phyloP scores from a whole-genome alignment of 306 rosid genomes.

The Cercis canadensis region DNA sequence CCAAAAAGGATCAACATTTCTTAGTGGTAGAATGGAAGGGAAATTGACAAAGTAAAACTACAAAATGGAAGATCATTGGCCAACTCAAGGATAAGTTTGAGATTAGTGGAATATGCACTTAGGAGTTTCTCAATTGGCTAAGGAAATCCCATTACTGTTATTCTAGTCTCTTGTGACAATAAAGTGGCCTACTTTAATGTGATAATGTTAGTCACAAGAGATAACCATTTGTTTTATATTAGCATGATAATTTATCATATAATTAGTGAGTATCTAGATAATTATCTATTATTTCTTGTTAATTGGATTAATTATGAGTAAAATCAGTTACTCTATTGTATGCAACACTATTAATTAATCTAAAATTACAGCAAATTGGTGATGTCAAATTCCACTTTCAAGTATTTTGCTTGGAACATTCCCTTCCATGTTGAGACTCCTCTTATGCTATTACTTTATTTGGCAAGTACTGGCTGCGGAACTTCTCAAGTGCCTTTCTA shows the following conservation, averaged over 20 bases:
- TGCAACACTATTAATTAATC: no score
- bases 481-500: conserved; percentile 43
- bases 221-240: no score
- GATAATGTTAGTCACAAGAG: no score
- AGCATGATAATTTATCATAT: no score
- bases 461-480: conserved; percentile 30
- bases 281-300: no score
- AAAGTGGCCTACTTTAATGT: no score
- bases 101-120: conserved; percentile 43
- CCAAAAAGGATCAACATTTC: no score
- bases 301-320: no score
- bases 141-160: conserved; percentile 6
- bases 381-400: conserved; percentile 44
- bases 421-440: conserved; percentile 24
- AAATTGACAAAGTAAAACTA: conserved; percentile 19
- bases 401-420: conserved; percentile 19
- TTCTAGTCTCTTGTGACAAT: no score
- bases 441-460: conserved; percentile 35
- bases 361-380: conserved; percentile 29
- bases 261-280: no score
- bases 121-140: conserved; percentile 30
- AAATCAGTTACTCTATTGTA: no score
- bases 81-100: conserved; percentile 16
- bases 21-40: conserved; percentile 35
- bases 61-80: conserved; percentile 28